Conservation (phyloP, 306 rosid genomes). For the Hippophae rhamnoides region DNA sequence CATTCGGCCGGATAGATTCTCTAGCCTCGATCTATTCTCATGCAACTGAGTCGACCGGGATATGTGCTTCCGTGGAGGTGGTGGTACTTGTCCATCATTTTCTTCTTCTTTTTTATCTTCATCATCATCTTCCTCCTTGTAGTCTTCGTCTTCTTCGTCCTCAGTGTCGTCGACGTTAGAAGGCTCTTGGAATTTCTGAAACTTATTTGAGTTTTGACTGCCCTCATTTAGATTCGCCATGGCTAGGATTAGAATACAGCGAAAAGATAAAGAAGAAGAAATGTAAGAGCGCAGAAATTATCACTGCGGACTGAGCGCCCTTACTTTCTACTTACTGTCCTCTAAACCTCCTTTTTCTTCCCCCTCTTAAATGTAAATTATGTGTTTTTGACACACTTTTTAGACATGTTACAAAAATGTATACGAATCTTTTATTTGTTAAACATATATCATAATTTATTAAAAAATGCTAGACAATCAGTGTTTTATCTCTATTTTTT, state of each 20-base stretch:
- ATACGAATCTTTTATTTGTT: too few species aligned
- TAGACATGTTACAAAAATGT: too few species aligned
- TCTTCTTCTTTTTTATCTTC: conserved; percentile 22
- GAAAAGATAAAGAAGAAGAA: too few species aligned
- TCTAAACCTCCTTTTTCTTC: too few species aligned
- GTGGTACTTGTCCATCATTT: conserved; percentile 19
- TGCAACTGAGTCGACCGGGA: conserved; percentile 31
- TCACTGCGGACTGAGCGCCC: too few species aligned
- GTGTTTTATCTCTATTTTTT: too few species aligned
- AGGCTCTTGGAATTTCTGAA: conserved; percentile 21
- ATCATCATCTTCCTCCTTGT: conserved; percentile 23
- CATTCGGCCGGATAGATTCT: conserved; percentile 49
- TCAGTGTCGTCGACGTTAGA: conserved; percentile 25
- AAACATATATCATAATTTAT: too few species aligned
- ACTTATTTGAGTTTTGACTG: conserved; percentile 23
- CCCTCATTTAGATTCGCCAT: conserved; percentile 44
- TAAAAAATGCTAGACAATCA: too few species aligned
- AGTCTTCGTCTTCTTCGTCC: conserved; percentile 21
- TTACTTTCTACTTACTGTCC: too few species aligned
- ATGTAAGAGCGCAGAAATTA: too few species aligned
- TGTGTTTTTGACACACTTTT: too few species aligned
- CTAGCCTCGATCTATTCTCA: conserved; percentile 40
- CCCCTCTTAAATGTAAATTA: too few species aligned
- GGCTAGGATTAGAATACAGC: not conserved
- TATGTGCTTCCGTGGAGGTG: conserved; percentile 15